phyloP scores from a whole-genome alignment of 345 rosid genomes.

The Gossypium herbaceum region DNA sequence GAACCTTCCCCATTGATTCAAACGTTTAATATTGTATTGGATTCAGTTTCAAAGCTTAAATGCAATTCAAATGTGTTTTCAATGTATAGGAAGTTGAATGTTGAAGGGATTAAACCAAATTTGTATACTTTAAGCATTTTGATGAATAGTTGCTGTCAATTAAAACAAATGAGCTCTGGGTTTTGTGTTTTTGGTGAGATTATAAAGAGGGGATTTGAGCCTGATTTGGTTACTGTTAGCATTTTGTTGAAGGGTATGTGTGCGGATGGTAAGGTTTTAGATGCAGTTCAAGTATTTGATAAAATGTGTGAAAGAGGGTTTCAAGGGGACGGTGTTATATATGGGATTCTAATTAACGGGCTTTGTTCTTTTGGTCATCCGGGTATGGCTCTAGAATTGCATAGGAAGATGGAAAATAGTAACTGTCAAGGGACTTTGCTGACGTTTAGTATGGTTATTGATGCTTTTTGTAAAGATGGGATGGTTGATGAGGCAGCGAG shows the following conservation, averaged over 20 bases:
- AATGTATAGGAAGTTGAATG: constrained; percentile 14
- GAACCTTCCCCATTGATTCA: constrained; percentile 21
- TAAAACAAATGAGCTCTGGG: constrained; percentile 14
- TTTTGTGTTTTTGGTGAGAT: constrained; percentile 25
- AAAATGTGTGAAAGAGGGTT: constrained; percentile 14
- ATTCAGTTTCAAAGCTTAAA: constrained; percentile 10
- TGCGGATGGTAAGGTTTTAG: constrained; percentile 10
- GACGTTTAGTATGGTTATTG: constrained; percentile 2
- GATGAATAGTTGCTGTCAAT: not conserved
- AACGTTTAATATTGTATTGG: constrained; percentile 17
- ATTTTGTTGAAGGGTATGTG: constrained; percentile 13
- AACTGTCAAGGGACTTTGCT: not conserved
- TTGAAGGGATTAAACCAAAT: constrained; percentile 15
- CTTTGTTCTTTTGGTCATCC: constrained; percentile 7
- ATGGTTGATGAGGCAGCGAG: constrained; percentile 6
- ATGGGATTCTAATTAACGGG: constrained; percentile 3
- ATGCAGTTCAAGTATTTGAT: constrained; percentile 5
- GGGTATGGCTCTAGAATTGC: constrained; percentile 22
- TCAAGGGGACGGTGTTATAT: constrained; percentile 10
- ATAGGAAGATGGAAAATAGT: constrained; percentile 16
- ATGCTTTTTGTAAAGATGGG: constrained; percentile 12
- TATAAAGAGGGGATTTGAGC: constrained; percentile 25
- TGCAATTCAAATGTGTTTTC: not conserved
- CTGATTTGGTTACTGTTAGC: not conserved
- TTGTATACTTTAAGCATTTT: constrained; percentile 14